These are phyloP conservation scores for slime mould (Dictyostelium discoideum) DNA, from an alignment of 78 protist species.

Conservation along the genomic window DNA sequence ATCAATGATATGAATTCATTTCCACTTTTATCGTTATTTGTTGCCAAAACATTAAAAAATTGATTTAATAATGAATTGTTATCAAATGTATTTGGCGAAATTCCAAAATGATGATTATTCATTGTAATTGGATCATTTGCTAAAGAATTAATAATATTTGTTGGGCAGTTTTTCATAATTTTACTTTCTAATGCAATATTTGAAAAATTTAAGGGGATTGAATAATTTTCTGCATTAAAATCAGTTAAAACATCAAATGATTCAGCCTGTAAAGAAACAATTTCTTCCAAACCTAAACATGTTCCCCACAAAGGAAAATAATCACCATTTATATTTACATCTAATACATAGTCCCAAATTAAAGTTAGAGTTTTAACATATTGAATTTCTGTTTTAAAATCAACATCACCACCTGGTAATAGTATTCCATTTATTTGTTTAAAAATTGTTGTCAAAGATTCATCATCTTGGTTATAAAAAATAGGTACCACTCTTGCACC, in stretches of 20 bases:
- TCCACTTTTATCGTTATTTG: constrained; percentile 80
- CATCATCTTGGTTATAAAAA: constrained; percentile 36
- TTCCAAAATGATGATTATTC: constrained; percentile 88
- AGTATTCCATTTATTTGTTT: constrained; percentile 85
- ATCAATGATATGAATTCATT: constrained; percentile 78
- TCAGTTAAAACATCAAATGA: constrained; percentile 39
- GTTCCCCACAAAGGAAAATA: constrained; percentile 92
- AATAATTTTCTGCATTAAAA: constrained; percentile 73
- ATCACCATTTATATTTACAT: constrained; percentile 54
- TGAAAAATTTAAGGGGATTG: constrained; percentile 78
- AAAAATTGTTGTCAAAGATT: background rate
- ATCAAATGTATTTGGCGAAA: constrained; percentile 42
- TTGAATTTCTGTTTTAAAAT: background rate
- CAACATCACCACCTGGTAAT: constrained; percentile 89
- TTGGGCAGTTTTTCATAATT: constrained; percentile 26
- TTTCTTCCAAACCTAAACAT: constrained; percentile 93
- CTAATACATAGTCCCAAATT: constrained; percentile 25
- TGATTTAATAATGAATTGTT: background rate
- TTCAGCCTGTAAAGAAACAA: constrained; percentile 41
- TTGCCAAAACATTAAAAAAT: constrained; percentile 77
- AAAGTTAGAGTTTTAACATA: constrained; percentile 32
- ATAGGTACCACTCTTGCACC: constrained; percentile 91
- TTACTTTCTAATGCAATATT: background rate
- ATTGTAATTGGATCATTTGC: constrained; percentile 61
- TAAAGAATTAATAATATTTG: background rate